Evolutionary conservation across 108 stramenopile species (phyloP).

Genomic region (Fistulifera solaris): DNA sequence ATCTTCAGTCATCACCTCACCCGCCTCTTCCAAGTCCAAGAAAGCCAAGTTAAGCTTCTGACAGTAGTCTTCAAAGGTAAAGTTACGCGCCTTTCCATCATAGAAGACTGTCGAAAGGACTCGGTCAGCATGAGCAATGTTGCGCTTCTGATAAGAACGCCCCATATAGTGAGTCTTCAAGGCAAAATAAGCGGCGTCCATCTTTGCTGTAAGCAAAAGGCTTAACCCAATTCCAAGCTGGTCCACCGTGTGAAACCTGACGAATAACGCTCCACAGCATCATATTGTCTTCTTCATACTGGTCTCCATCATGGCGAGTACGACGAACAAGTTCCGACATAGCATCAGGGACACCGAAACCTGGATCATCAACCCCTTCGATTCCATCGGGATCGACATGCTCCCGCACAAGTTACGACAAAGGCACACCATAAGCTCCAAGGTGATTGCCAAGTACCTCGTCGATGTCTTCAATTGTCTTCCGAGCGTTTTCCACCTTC

Average conservation of each 20-base stretch:
- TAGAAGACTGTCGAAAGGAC: conserved; percentile 4
- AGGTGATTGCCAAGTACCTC: background rate
- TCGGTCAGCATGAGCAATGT: conserved; percentile 2
- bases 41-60: background rate
- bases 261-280: conserved; percentile 11
- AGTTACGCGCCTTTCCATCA: conserved; percentile 14
- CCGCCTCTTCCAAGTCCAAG: conserved; percentile 13
- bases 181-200: conserved; percentile 24
- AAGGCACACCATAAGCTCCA: background rate
- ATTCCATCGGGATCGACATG: no score
- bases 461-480: conserved; percentile 1
- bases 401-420: background rate
- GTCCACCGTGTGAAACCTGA: conserved; percentile 5
- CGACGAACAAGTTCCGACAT: conserved; percentile 15
- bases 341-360: conserved; percentile 3
- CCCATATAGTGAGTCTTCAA: conserved; percentile 14
- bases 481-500: background rate
- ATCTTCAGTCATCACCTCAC: conserved; percentile 10
- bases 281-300: conserved; percentile 12
- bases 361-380: background rate
- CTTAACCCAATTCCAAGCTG: conserved; percentile 14
- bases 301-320: conserved; percentile 6
- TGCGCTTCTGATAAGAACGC: background rate
- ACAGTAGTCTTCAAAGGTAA: conserved; percentile 15
- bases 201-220: conserved; percentile 3